Evolutionary conservation across 176 grass and related monocot genomes (phyloP).

Genomic region (Oryza longistaminata): DNA sequence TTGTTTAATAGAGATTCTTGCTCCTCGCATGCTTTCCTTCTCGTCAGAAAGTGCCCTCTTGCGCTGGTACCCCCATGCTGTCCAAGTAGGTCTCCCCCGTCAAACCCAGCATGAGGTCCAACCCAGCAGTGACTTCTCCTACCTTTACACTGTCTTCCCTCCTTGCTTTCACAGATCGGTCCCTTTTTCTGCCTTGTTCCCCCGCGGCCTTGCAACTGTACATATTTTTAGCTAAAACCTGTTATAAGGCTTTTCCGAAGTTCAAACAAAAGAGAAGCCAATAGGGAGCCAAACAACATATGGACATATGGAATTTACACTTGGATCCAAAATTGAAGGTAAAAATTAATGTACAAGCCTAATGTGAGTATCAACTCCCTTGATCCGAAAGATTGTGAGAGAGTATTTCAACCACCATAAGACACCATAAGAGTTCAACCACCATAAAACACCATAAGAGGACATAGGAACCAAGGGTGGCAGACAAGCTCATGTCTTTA

Average conservation of each 20-base stretch:
- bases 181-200: neutral
- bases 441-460: slow-evolving; percentile 22
- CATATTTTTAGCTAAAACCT: neutral
- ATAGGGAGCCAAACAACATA: slow-evolving; percentile 10
- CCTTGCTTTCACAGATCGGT: neutral
- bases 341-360: neutral
- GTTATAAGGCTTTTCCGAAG: neutral
- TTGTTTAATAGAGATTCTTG: slow-evolving; percentile 10
- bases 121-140: no score
- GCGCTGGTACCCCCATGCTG: neutral
- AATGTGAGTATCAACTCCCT: neutral
- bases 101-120: neutral
- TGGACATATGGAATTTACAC: slow-evolving; percentile 18
- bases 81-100: neutral
- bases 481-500: neutral
- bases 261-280: slow-evolving; percentile 1
- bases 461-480: neutral
- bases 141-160: neutral
- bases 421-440: slow-evolving; percentile 14
- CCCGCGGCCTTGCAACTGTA: neutral
- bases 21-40: neutral
- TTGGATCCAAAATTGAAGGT: neutral
- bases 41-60: neutral
- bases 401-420: neutral
- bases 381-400: neutral